Conservation (phyloP, 169 alveolate genomes). For the Plasmodium inui region DNA sequence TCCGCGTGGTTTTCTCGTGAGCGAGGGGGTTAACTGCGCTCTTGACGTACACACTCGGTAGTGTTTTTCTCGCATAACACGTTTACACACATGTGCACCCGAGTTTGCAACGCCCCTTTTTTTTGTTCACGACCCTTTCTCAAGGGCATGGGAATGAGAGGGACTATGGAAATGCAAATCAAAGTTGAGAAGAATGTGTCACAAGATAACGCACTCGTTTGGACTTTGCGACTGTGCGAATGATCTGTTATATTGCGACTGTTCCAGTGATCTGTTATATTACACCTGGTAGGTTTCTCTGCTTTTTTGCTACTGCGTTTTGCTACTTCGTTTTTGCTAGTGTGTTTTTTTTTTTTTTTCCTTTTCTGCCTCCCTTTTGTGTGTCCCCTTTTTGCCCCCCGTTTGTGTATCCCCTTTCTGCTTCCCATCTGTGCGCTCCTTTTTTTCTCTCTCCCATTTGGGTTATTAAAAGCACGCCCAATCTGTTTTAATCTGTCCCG, state of each 20-base stretch:
- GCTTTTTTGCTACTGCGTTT: not conserved
- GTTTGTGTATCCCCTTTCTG: not conserved
- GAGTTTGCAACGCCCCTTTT: not conserved
- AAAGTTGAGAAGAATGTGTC: not conserved
- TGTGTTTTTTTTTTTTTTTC: not conserved
- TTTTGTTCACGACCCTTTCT: not conserved
- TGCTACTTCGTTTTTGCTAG: not conserved
- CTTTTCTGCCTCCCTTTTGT: not conserved
- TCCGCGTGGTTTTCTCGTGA: not conserved
- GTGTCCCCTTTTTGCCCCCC: not conserved
- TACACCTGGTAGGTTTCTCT: not conserved
- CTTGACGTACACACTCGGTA: not conserved
- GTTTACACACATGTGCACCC: slow-evolving; percentile 1
- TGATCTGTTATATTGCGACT: not conserved
- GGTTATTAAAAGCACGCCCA: not conserved
- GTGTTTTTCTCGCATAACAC: not conserved
- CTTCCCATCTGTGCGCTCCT: not conserved
- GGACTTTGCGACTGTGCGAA: not conserved
- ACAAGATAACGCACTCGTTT: not conserved
- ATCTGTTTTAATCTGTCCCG: not conserved
- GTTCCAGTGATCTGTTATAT: not conserved
- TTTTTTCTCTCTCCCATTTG: not conserved
- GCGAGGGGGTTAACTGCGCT: not conserved
- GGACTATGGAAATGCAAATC: not conserved
- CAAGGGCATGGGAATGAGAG: not conserved